These are phyloP conservation scores for Pseudoscleropodium purum DNA, from an alignment of 225 moss, liverwort and hornwort species.

Conservation along the genomic window DNA sequence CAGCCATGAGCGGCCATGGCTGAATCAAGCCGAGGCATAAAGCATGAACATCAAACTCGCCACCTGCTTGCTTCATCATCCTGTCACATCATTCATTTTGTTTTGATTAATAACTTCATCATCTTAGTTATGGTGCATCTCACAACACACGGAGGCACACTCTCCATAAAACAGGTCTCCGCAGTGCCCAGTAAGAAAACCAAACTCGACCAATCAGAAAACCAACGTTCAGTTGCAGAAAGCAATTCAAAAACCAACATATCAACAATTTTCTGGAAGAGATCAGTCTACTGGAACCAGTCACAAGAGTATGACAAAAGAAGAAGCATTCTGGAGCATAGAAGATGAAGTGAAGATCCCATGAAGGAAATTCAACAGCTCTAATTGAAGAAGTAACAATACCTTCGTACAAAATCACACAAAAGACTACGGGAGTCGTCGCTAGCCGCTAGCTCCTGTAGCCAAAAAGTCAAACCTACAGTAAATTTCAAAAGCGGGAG, in stretches of 20 bases:
- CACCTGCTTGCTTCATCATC: conserved; percentile 96
- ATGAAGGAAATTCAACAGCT: neutral
- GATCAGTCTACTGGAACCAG: neutral
- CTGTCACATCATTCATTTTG: conserved; percentile 30
- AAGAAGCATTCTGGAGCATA: neutral
- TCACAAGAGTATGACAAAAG: neutral
- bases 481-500: neutral
- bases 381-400: neutral
- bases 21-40: conserved; percentile 92
- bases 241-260: neutral
- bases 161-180: neutral
- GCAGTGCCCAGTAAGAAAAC: neutral
- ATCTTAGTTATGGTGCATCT: conserved; percentile 3
- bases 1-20: conserved; percentile 96
- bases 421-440: conserved; percentile 79
- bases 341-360: neutral
- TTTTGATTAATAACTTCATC: neutral
- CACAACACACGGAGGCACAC: neutral
- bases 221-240: neutral
- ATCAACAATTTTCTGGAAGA: neutral
- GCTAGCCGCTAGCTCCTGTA: conserved; percentile 88
- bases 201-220: neutral
- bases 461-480: neutral
- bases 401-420: conserved; percentile 91
- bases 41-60: conserved; percentile 91